Evolutionary conservation across 2,329 filamentous ascomycete species (phyloP).

Genomic region (Venturia oleaginea): DNA sequence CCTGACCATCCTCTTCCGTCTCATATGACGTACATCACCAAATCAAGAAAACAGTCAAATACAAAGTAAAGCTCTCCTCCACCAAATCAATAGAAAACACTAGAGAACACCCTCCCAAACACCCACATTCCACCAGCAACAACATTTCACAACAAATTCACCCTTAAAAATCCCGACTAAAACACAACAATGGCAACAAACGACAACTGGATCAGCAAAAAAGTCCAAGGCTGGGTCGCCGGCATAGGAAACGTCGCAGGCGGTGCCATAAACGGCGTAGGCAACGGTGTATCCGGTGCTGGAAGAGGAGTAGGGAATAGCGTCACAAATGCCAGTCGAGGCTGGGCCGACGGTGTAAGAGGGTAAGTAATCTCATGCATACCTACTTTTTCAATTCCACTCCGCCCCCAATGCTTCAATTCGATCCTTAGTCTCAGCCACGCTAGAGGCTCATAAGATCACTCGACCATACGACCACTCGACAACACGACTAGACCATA

Average conservation of each 20-base stretch:
- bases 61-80: too few relatives aligned
- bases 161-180: background rate
- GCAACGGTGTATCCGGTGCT: slow-evolving; percentile 38
- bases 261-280: slow-evolving; percentile 34
- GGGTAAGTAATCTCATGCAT: slow-evolving; percentile 21
- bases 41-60: background rate
- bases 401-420: too few relatives aligned
- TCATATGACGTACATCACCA: background rate
- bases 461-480: too few relatives aligned
- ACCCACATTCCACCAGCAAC: too few relatives aligned
- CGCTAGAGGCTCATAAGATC: too few relatives aligned
- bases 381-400: too few relatives aligned
- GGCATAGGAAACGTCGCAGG: slow-evolving; percentile 37
- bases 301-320: slow-evolving; percentile 36
- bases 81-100: too few relatives aligned
- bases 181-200: slow-evolving; percentile 19
- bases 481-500: too few relatives aligned
- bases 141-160: too few relatives aligned
- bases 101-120: background rate
- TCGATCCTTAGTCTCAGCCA: too few relatives aligned
- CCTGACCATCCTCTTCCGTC: background rate
- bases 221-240: slow-evolving; percentile 33
- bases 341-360: slow-evolving; percentile 39
- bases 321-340: slow-evolving; percentile 35
- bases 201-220: slow-evolving; percentile 38